Evolutionary conservation across 1,139 yeast genomes (phyloP).

Genomic region (Candida gigantensis): DNA sequence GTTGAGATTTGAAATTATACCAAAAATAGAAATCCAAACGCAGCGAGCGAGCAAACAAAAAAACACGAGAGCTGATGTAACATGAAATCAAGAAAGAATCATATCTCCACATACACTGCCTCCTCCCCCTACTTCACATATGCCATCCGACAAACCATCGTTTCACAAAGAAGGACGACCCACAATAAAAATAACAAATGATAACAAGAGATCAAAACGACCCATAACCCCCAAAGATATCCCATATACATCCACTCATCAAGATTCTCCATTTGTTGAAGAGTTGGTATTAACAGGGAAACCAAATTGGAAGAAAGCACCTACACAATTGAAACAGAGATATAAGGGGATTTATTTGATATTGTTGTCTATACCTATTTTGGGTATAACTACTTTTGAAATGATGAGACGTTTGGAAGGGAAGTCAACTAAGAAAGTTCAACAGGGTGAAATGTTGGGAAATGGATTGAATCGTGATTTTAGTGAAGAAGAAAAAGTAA

Average conservation of each 20-base stretch:
- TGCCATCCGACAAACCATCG: slow-evolving; percentile 23
- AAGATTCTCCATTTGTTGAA: slow-evolving; percentile 34
- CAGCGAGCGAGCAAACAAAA: background rate
- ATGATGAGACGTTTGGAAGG: slow-evolving; percentile 43
- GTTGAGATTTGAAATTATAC: slow-evolving; percentile 6
- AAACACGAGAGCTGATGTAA: background rate
- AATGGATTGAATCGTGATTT: slow-evolving; percentile 36
- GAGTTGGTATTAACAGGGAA: slow-evolving; percentile 42
- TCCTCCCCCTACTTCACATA: background rate
- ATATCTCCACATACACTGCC: background rate
- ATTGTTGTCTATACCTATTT: slow-evolving; percentile 41
- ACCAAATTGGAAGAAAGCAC: slow-evolving; percentile 49
- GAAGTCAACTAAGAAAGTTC: slow-evolving; percentile 41
- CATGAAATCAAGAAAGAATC: background rate
- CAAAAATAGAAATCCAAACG: slow-evolving; percentile 2
- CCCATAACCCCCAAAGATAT: slow-evolving; percentile 13
- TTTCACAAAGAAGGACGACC: slow-evolving; percentile 33
- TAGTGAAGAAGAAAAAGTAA: slow-evolving; percentile 44
- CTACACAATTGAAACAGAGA: slow-evolving; percentile 40
- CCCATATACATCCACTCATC: slow-evolving; percentile 18
- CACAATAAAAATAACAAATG: slow-evolving; percentile 9
- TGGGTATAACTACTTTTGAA: slow-evolving; percentile 38
- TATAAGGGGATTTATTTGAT: slow-evolving; percentile 44
- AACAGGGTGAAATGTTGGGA: slow-evolving; percentile 43
- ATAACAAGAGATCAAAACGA: slow-evolving; percentile 13